Base-by-base conservation (phyloP, 2,329 filamentous ascomycete species). In the Fonsecaea pedrosoi region DNA sequence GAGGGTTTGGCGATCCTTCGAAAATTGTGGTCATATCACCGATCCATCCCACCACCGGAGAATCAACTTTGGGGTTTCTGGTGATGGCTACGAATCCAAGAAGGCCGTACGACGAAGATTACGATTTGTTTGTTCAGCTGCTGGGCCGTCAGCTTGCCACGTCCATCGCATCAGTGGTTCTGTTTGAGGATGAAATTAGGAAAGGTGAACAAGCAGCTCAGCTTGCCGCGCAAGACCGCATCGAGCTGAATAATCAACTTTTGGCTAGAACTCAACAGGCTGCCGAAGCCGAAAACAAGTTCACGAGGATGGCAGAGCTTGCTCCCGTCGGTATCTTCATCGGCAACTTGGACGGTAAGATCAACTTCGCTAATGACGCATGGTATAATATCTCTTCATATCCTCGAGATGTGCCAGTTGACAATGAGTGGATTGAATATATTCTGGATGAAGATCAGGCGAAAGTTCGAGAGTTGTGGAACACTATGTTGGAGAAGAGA, bases 251-350 rank as follows among this genome's bases (percentile, higher is more conserved):
- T 0, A 86, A 92, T 75, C 90, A 94, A 75, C 83, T 95, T 13
- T 87, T 88, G 53, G 82, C 90, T 35, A 79, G 84, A 56, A 86
- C 85, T 1, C 82, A 85, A 74, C 83, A 86, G 75, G 84, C 84
- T 2, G 81, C 82, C 32, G 84, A 86, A 64, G 84, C 88, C 75
- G 92, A 95, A 76, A 89, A 90, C 37, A 89, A 90, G 65, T 95
- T 95, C 75, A 92, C 90, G 0, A 85, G 91, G 54, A 93, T 95
- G 90, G 91, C 92, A 2, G 91, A 94, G 74, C 92, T 92, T 70
- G 90, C 91, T 0, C 92, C 92, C 0, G 91, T 94, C 1, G 92
- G 92, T 34, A 90, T 96, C 80, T 94, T 94, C 76, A 94, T 95
- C 71, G 90, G 91, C n/a, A 86, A 92, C 74, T 83, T 86, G 0